Base-by-base conservation (phyloP, 768 basidiomycete genomes). In the Leccinum variicolor region DNA sequence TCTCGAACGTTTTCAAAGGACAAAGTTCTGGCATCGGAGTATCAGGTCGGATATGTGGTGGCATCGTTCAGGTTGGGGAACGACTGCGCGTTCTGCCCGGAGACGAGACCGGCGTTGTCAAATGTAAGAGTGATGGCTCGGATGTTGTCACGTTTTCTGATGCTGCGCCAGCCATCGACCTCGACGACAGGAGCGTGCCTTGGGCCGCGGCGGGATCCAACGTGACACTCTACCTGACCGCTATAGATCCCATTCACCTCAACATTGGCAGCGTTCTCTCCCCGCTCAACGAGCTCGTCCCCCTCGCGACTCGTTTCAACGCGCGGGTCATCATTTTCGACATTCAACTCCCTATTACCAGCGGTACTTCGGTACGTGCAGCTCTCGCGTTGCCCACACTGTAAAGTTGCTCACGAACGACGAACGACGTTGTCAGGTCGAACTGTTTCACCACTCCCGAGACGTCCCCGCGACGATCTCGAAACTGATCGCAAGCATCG, bases 271-370 rank as follows among this genome's bases (percentile, higher is more conserved):
- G 84, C 45, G 92, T 98, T 21, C 79, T 99, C 7, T 98, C 96
- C 66, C 85, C 90, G 8, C 82, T 81, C 0, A 76, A 78, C 2
- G 80, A 88, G 49, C 77, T 84, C 29, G 86, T 97, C 19, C 90
- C 90, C 3, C 77, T 98, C 25, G 89, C 84, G 3, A 84, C 83
- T 6, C 72, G 76, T 14, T 98, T 98, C 72, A 84, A 79, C 6
- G 94, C 94, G 6, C 85, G 93, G 60, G 86, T 99, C 64, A 90
- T 99, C 56, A 83, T 97, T 4, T 98, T 99, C 69, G 97, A 99
- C 68, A 83, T 96, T 14, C 84, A 90, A 62, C 79, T 91, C 49
- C 97, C 97, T 0, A 89, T 99, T 61, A 93, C 87, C 11, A 79
- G 84, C 1, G 97, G 97, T 41, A 80, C 92, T 62, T 87, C 92